phyloP scores from a whole-genome alignment of 176 grass and related monocot species.

The Triticum dicoccoides region DNA sequence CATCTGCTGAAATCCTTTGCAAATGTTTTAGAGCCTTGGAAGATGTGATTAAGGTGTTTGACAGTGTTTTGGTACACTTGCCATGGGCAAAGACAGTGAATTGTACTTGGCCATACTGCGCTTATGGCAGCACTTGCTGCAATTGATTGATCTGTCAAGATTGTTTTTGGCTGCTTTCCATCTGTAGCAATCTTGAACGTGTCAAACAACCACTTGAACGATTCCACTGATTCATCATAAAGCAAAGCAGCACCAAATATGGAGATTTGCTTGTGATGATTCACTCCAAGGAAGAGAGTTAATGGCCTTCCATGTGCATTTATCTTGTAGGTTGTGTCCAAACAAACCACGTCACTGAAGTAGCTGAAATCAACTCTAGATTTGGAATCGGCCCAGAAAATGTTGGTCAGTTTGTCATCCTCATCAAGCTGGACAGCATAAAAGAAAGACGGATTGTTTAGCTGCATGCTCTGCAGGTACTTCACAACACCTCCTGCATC shows the following conservation, averaged over 20 bases:
- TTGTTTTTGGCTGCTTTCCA: constrained; percentile 79
- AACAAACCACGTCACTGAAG: constrained; percentile 78
- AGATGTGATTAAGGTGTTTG: constrained; percentile 82
- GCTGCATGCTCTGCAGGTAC: constrained; percentile 82
- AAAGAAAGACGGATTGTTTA: constrained; percentile 68
- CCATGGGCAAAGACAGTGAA: constrained; percentile 65
- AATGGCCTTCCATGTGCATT: constrained; percentile 75
- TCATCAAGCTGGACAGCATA: constrained; percentile 87
- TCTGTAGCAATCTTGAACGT: constrained; percentile 76
- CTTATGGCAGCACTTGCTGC: constrained; percentile 46
- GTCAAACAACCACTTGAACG: constrained; percentile 94
- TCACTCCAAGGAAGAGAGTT: constrained; percentile 70
- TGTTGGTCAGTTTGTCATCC: constrained; percentile 83
- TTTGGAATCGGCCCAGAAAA: constrained; percentile 89
- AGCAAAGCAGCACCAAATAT: constrained; percentile 83
- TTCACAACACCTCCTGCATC: constrained; percentile 74
- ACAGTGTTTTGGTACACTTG: constrained; percentile 76
- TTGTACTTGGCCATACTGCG: constrained; percentile 58
- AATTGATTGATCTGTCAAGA: constrained; percentile 57
- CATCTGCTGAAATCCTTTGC: constrained; percentile 79
- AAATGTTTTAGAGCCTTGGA: constrained; percentile 92
- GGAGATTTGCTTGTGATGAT: constrained; percentile 81
- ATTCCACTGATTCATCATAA: constrained; percentile 81
- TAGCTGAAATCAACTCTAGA: constrained; percentile 67
- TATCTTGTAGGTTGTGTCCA: constrained; percentile 81